A percentile compares a stretch with the other conserved stretches of the same genome.
Evolutionary conservation across 2,329 filamentous ascomycete genomes (phyloP).

Genomic region (Passalora sequoiae): DNA sequence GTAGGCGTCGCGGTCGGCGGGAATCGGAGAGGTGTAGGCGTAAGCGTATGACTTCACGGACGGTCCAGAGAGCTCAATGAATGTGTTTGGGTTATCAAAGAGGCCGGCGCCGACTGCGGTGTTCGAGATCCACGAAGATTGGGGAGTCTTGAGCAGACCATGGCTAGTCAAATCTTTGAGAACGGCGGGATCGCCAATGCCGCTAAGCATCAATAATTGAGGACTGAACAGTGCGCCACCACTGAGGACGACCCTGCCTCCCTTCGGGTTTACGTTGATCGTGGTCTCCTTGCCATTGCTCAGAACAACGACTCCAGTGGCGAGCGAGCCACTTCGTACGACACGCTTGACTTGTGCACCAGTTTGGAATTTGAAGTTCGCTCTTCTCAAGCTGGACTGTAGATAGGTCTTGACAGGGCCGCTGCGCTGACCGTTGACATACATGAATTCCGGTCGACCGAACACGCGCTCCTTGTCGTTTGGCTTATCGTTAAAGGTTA

Average conservation of each 20-base stretch:
- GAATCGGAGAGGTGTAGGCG: constrained; percentile 42
- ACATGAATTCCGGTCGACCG: constrained; percentile 31
- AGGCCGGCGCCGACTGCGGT: constrained; percentile 47
- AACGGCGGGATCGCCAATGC: constrained; percentile 54
- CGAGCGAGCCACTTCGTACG: constrained; percentile 53
- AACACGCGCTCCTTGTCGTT: constrained; percentile 52
- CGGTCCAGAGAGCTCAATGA: constrained; percentile 50
- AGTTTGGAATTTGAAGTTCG: constrained; percentile 54
- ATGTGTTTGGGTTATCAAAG: constrained; percentile 47
- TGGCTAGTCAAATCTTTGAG: constrained; percentile 41
- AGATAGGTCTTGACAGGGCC: constrained; percentile 50
- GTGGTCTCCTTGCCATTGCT: constrained; percentile 61
- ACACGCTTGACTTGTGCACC: constrained; percentile 44
- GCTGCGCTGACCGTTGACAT: constrained; percentile 42
- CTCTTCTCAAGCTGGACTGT: constrained; percentile 45
- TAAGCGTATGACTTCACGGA: constrained; percentile 47
- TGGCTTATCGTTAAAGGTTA: constrained; percentile 44
- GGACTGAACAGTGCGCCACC: constrained; percentile 59
- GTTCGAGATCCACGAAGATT: constrained; percentile 47
- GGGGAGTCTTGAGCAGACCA: constrained; percentile 33
- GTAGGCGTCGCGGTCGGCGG: constrained; percentile 44
- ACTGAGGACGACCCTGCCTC: constrained; percentile 45
- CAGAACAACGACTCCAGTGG: constrained; percentile 48
- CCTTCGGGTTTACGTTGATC: constrained; percentile 56
- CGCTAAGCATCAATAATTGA: constrained; percentile 60